These are phyloP conservation scores for Colletotrichum sp. DNA, from an alignment of 2,329 filamentous ascomycete species.

Conservation along the genomic window DNA sequence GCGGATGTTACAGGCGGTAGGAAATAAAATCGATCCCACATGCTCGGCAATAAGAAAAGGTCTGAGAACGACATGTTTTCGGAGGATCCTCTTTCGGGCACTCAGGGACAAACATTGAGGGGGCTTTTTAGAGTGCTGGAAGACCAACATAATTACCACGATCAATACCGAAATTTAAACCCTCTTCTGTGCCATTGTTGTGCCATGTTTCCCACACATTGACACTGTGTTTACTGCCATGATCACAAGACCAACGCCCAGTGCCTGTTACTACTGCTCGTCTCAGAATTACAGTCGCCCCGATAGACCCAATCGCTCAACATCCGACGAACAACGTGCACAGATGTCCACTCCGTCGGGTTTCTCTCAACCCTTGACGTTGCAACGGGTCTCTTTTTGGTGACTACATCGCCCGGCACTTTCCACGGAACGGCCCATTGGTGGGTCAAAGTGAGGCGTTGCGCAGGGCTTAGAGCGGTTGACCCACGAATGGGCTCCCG, in stretches of 20 bases:
- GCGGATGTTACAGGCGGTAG: rapidly evolving
- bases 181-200: rapidly evolving
- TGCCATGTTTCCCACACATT: neutral
- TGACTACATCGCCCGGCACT: neutral
- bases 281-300: neutral
- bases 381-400: neutral
- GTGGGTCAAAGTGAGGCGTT: neutral
- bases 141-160: rapidly evolving
- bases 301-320: rapidly evolving
- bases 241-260: neutral
- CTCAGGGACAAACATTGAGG: neutral
- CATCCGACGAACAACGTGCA: neutral
- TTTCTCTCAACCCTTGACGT: neutral
- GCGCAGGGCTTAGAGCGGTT: neutral
- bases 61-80: neutral
- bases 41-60: neutral
- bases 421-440: neutral
- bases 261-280: neutral
- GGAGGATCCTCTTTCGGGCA: neutral
- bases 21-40: neutral
- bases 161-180: neutral
- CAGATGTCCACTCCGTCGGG: neutral
- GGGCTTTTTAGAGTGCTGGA: neutral
- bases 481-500: neutral
- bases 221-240: neutral